These are phyloP conservation scores for Litchi chinensis DNA, from an alignment of 345 rosid genomes.

Conservation along the genomic window DNA sequence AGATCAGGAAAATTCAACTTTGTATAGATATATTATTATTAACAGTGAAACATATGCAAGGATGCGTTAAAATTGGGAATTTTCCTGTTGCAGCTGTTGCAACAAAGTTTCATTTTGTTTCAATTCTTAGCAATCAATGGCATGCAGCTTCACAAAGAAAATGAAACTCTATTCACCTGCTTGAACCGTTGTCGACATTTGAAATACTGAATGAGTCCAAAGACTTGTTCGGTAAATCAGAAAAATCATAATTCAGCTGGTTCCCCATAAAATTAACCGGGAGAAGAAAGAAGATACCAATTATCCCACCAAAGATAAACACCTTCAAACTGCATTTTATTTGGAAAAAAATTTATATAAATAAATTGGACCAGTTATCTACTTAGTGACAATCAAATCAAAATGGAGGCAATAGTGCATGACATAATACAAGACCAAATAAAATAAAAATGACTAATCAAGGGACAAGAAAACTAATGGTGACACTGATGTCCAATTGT, in stretches of 20 bases:
- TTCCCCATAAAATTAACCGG: constrained; percentile 82
- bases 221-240: constrained; percentile 63
- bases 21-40: background rate
- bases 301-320: constrained; percentile 59
- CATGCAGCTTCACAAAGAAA: background rate
- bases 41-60: constrained; percentile 3
- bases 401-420: background rate
- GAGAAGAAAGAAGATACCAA: constrained; percentile 76
- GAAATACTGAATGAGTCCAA: constrained; percentile 84
- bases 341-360: background rate
- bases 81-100: background rate
- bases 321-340: constrained; percentile 61
- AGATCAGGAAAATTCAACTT: constrained; percentile 1
- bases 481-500: background rate
- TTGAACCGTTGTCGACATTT: constrained; percentile 82
- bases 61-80: background rate
- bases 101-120: background rate
- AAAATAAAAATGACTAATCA: background rate
- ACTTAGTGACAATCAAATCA: background rate
- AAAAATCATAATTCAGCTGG: constrained; percentile 59
- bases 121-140: background rate
- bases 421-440: background rate
- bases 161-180: constrained; percentile 44
- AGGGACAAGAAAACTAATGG: background rate
- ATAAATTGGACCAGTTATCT: background rate